Conservation (phyloP, 345 rosid genomes). For the Arabidopsis arenosa region DNA sequence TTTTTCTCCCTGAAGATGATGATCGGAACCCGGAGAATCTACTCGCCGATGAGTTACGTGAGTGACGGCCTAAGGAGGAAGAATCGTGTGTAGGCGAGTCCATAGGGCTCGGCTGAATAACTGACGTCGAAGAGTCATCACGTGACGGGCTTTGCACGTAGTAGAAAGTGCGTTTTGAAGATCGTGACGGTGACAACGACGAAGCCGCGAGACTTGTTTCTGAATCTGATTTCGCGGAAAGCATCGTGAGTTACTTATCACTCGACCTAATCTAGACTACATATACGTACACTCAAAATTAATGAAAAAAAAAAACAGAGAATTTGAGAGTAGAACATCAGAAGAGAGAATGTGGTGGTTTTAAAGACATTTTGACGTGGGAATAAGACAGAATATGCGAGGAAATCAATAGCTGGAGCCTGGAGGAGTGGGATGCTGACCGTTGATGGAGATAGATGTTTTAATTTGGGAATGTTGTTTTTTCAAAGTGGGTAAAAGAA, state of each 20-base stretch:
- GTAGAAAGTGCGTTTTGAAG: constrained; percentile 74
- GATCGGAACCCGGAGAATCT: constrained; percentile 84
- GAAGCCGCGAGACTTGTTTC: constrained; percentile 83
- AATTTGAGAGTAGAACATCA: background rate
- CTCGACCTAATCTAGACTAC: background rate
- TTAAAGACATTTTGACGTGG: background rate
- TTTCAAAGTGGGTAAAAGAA: background rate
- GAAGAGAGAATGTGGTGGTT: background rate
- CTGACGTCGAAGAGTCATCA: constrained; percentile 73
- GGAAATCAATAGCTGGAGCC: background rate
- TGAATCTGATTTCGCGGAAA: constrained; percentile 71
- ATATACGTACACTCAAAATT: background rate
- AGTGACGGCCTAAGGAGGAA: constrained; percentile 73
- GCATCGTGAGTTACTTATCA: constrained; percentile 45
- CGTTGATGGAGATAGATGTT: background rate
- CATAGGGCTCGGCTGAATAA: constrained; percentile 77
- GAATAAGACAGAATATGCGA: background rate
- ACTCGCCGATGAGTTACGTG: constrained; percentile 82
- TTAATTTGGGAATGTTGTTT: background rate
- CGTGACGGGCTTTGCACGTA: constrained; percentile 90
- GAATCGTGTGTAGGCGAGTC: constrained; percentile 83
- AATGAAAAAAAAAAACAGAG: background rate
- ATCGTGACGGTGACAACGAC: constrained; percentile 64
- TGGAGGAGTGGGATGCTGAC: background rate
- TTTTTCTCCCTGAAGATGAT: constrained; percentile 70